phyloP scores from a whole-genome alignment of 2,329 filamentous ascomycete genomes.

The Aspergillus fischeri region DNA sequence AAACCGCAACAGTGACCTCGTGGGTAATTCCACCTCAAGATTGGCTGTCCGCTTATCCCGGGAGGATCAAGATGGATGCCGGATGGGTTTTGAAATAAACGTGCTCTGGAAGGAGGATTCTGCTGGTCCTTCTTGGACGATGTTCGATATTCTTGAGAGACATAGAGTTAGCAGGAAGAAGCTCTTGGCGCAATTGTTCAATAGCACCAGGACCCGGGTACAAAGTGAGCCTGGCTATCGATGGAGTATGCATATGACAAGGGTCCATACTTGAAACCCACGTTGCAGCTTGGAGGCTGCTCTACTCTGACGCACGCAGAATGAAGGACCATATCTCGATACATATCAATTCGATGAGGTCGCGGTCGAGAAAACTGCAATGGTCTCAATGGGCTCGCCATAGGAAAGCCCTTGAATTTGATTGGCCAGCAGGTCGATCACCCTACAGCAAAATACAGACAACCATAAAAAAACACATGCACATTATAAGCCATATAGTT shows the following conservation, averaged over 20 bases:
- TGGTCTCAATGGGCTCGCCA: not conserved
- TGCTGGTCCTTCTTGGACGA: not conserved
- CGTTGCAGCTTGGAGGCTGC: not conserved
- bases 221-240: too few species aligned
- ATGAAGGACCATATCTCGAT: too few species aligned
- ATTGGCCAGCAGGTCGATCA: not conserved
- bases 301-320: too few species aligned
- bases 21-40: conserved; percentile 2
- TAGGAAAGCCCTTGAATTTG: not conserved
- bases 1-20: not conserved
- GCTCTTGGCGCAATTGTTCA: too few species aligned
- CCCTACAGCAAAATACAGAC: not conserved
- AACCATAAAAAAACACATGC: not conserved
- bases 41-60: not conserved
- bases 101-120: conserved; percentile 2
- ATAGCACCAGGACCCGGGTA: too few species aligned
- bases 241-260: too few species aligned
- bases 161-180: not conserved
- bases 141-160: not conserved
- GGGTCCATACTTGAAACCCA: not conserved
- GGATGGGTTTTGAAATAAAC: conserved; percentile 5
- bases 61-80: not conserved
- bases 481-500: not conserved
- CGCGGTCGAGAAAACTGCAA: not conserved
- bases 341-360: not conserved